Conservation (phyloP, 768 basidiomycete species). For the Termitomyces bulborhizus region DNA sequence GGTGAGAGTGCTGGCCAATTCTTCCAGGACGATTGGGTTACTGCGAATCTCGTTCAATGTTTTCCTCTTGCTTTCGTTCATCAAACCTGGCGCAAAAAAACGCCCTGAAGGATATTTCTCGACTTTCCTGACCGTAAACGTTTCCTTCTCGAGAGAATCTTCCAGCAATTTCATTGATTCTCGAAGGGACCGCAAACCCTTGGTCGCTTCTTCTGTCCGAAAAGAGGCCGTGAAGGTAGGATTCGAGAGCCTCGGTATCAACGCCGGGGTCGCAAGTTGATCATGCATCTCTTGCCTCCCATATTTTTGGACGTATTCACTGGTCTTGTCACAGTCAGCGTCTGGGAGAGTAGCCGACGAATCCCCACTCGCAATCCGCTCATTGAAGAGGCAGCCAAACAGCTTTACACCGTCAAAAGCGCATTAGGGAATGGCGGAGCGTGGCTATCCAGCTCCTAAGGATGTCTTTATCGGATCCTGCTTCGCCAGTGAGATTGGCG, state of each 20-base stretch:
- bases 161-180: slow-evolving; percentile 23
- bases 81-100: slow-evolving; percentile 29
- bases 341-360: slow-evolving; percentile 21
- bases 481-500: slow-evolving; percentile 30
- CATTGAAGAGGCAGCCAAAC: slow-evolving; percentile 36
- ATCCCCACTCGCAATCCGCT: slow-evolving; percentile 39
- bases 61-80: slow-evolving; percentile 33
- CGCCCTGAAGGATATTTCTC: slow-evolving; percentile 23
- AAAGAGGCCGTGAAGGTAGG: slow-evolving; percentile 27
- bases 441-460: slow-evolving; percentile 30
- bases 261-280: slow-evolving; percentile 1
- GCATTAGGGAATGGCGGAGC: slow-evolving; percentile 26
- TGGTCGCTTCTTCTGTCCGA: slow-evolving; percentile 21
- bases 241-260: neutral
- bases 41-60: slow-evolving; percentile 34
- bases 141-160: slow-evolving; percentile 17
- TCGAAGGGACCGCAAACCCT: slow-evolving; percentile 24
- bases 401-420: slow-evolving; percentile 34
- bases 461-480: slow-evolving; percentile 29
- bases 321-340: slow-evolving; percentile 6
- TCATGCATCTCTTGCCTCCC: slow-evolving; percentile 37
- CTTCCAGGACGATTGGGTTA: slow-evolving; percentile 30
- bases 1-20: slow-evolving; percentile 37
- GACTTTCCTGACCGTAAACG: slow-evolving; percentile 22
- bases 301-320: slow-evolving; percentile 20